Evolutionary conservation across 805 yeast species (phyloP), one percentile per base, ranked within the genome.

Genomic region (Sugiyamaella smithiae): DNA sequence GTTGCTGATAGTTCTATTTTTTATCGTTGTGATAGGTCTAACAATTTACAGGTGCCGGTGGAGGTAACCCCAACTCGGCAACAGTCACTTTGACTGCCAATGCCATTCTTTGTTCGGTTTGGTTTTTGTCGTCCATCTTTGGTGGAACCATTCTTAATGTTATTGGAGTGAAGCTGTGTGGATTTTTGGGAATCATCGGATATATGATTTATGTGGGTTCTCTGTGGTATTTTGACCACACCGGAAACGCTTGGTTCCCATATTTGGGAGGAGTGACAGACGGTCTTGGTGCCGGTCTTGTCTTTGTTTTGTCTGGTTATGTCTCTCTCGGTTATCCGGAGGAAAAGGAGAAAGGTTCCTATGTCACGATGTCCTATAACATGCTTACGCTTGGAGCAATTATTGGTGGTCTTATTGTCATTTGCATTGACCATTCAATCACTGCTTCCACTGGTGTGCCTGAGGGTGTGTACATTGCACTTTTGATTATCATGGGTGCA

Each of bases 341-440:
- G 19, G 84, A 79, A 63, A 58, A 64, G 32, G 65, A 52, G 11
- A 79, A 79, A 63, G 84, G 80, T 40, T 65, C 65, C 24, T 78
- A 75, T 42, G 69, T 80, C 44, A 75, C 75, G 70, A 63, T 72
- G n/a, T 78, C 78, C 58, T 80, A 82, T 82, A 68, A 75, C 51
- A 76, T 80, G 45, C 77, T 79, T 67, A 76, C 78, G 62, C 64
- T 76, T 52, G 84, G 84, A 60, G 79, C 78, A 9, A 82, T 79
- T 46, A 75, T 80, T 53, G 84, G 84, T 42, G 67, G 77, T 11
- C 64, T 76, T 40, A 74, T 79, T 54, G 81, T 83, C n/a, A 71
- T 80, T 58, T 43, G 45, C 11, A 19, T 46, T 8, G 29, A 38
- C 17, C 20, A 16, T n/a, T 12, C 36, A 8, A 29, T 31, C 19